Conservation (phyloP, 768 basidiomycete species). For the Tricholoma sp. region DNA sequence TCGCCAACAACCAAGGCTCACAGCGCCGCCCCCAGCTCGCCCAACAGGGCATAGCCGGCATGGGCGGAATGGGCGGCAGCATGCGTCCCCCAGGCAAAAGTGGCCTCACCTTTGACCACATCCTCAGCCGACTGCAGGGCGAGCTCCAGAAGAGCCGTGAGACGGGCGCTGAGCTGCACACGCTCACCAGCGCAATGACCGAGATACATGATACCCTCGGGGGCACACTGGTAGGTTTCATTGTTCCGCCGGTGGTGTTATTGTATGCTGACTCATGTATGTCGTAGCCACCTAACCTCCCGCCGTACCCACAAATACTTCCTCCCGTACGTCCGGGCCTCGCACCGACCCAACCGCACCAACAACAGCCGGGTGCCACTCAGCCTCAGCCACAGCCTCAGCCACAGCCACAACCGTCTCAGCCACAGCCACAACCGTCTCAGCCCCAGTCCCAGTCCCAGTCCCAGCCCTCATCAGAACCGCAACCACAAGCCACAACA, state of each 20-base stretch:
- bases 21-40: slow-evolving; percentile 56
- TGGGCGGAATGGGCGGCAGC: slow-evolving; percentile 74
- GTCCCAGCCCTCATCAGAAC: slow-evolving; percentile 11
- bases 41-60: slow-evolving; percentile 57
- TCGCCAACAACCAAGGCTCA: slow-evolving; percentile 23
- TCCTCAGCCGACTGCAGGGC: slow-evolving; percentile 80
- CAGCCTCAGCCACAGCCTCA: slow-evolving; percentile 17
- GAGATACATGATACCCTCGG: slow-evolving; percentile 93
- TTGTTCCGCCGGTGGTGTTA: slow-evolving; percentile 1
- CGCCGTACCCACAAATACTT: slow-evolving; percentile 58
- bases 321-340: slow-evolving; percentile 54
- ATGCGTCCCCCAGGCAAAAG: slow-evolving; percentile 75
- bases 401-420: slow-evolving; percentile 13
- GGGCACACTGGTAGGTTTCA: slow-evolving; percentile 63
- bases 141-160: slow-evolving; percentile 96
- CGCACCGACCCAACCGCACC: slow-evolving; percentile 9
- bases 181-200: slow-evolving; percentile 70
- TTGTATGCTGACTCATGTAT: background rate
- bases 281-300: slow-evolving; percentile 52
- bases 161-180: slow-evolving; percentile 81
- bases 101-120: slow-evolving; percentile 89
- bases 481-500: no score
- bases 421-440: slow-evolving; percentile 19
- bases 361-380: slow-evolving; percentile 8
- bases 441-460: slow-evolving; percentile 9